Conservation (phyloP, 768 basidiomycete genomes). For the Boletus subparvulus region DNA sequence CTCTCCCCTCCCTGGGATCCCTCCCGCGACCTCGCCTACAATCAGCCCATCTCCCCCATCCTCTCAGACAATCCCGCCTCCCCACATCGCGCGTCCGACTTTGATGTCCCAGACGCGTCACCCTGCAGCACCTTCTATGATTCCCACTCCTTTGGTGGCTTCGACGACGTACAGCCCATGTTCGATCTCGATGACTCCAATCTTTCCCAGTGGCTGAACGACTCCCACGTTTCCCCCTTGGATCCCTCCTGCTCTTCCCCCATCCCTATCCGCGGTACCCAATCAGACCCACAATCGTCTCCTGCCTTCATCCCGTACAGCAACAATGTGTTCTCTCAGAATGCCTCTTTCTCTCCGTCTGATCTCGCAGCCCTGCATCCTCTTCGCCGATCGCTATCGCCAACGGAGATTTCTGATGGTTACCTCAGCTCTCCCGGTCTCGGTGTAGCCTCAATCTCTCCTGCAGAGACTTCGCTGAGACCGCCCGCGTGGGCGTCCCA, state of each 20-base stretch:
- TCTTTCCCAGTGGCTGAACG: slow-evolving; percentile 63
- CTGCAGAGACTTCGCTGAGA: slow-evolving; percentile 56
- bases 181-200: slow-evolving; percentile 44
- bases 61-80: slow-evolving; percentile 39
- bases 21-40: slow-evolving; percentile 36
- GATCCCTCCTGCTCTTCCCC: slow-evolving; percentile 51
- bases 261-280: slow-evolving; percentile 57
- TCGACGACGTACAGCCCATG: slow-evolving; percentile 34
- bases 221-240: slow-evolving; percentile 44
- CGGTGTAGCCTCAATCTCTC: slow-evolving; percentile 56
- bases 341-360: slow-evolving; percentile 57
- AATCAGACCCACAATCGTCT: slow-evolving; percentile 41
- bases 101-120: slow-evolving; percentile 43
- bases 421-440: slow-evolving; percentile 41
- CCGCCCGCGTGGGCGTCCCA: slow-evolving; percentile 68
- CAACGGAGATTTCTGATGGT: slow-evolving; percentile 53
- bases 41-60: slow-evolving; percentile 41
- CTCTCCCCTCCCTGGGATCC: slow-evolving; percentile 32
- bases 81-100: slow-evolving; percentile 41
- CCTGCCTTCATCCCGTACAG: slow-evolving; percentile 51
- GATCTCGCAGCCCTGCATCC: slow-evolving; percentile 60
- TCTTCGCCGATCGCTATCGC: slow-evolving; percentile 62
- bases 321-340: slow-evolving; percentile 49
- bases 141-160: slow-evolving; percentile 29
- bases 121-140: slow-evolving; percentile 38